Evolutionary conservation across 169 alveolate species (phyloP).

Genomic region (Besnoitia besnoiti): DNA sequence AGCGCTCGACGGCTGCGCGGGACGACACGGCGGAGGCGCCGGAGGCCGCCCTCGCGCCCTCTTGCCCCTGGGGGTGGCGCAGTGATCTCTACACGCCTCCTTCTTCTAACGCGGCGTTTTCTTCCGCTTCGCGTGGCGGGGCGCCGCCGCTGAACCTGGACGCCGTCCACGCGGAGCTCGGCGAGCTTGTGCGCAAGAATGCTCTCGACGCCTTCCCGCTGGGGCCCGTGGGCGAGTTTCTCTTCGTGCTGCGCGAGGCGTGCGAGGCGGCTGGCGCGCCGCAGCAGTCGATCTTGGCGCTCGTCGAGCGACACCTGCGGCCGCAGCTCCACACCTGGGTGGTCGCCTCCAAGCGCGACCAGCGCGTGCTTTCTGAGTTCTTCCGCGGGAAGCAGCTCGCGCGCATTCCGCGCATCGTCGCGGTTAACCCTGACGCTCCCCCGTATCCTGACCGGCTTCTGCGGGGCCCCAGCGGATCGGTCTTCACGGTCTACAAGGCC

Average conservation of each 20-base stretch:
- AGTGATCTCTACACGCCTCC: neutral
- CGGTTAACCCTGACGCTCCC: conserved; percentile 26
- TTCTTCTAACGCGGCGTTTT: neutral
- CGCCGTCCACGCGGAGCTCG: neutral
- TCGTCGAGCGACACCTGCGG: conserved; percentile 47
- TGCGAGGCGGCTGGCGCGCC: conserved; percentile 49
- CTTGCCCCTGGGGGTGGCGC: neutral
- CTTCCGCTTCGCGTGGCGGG: neutral
- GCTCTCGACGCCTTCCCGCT: neutral
- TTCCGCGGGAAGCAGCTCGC: neutral
- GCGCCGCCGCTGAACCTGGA: neutral
- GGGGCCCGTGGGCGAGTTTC: conserved; percentile 56
- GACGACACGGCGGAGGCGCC: neutral
- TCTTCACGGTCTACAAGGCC: conserved; percentile 41
- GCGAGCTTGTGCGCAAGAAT: neutral
- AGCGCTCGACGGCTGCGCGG: too few species aligned
- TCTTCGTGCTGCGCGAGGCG: conserved; percentile 5
- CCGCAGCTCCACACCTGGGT: conserved; percentile 10
- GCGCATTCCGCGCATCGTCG: conserved; percentile 36
- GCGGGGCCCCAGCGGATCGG: conserved; percentile 36
- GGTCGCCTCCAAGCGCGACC: conserved; percentile 43
- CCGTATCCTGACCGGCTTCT: conserved; percentile 43
- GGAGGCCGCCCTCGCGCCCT: neutral
- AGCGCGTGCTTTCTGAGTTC: conserved; percentile 33
- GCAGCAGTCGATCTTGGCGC: neutral